These are phyloP conservation scores for Fraxinus xanthoxyloides DNA, from an alignment of 305 asterid species.

Conservation along the genomic window DNA sequence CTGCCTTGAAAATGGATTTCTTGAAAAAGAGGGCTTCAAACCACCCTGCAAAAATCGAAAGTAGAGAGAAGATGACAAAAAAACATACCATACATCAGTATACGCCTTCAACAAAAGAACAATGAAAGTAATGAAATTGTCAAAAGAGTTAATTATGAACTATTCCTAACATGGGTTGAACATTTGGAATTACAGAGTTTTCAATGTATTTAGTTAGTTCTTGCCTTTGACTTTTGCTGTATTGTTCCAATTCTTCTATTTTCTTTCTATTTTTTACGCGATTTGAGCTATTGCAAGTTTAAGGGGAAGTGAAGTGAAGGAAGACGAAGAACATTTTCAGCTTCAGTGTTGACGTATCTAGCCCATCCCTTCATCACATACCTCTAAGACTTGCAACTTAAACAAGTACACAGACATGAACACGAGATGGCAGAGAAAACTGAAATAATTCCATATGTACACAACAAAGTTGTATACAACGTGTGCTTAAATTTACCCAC, in stretches of 20 bases:
- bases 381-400: neutral
- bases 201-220: neutral
- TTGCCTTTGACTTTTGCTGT: neutral
- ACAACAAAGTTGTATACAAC: constrained; percentile 40
- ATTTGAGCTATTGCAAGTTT: neutral
- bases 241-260: neutral
- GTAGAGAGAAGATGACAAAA: neutral
- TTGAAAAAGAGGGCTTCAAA: constrained; percentile 51
- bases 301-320: neutral
- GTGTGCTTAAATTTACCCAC: constrained; percentile 79
- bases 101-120: neutral
- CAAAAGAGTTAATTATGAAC: neutral
- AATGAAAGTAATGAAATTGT: neutral
- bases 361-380: neutral
- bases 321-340: neutral
- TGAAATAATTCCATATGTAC: constrained; percentile 8
- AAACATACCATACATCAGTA: neutral
- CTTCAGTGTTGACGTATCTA: neutral
- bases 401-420: neutral
- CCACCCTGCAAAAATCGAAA: constrained; percentile 63
- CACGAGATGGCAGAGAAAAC: neutral
- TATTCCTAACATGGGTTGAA: neutral
- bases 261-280: neutral
- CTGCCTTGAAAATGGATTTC: constrained; percentile 80
- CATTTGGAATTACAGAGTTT: neutral